phyloP scores from a whole-genome alignment of 768 basidiomycete genomes.

The Amanita polypyramis region DNA sequence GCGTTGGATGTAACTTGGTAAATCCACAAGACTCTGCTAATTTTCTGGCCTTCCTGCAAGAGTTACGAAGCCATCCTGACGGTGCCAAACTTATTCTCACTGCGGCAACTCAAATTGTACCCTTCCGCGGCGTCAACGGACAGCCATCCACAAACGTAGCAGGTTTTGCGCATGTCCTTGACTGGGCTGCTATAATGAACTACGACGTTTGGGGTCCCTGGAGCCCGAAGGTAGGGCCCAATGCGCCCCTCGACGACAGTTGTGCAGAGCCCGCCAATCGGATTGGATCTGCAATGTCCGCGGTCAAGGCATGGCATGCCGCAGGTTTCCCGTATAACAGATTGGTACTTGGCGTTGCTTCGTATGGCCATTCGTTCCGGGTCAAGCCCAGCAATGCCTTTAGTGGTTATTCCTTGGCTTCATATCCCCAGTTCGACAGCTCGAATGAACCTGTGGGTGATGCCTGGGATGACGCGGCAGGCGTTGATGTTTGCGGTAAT shows the following conservation, averaged over 20 bases:
- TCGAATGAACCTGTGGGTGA: constrained; percentile 45
- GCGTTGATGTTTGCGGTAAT: constrained; percentile 48
- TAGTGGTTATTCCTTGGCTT: constrained; percentile 24
- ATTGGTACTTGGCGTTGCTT: constrained; percentile 74
- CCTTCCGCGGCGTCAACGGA: constrained; percentile 36
- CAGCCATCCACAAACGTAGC: constrained; percentile 55
- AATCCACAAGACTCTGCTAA: constrained; percentile 59
- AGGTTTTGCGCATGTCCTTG: constrained; percentile 58
- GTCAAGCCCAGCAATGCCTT: constrained; percentile 39
- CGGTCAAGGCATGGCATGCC: constrained; percentile 58
- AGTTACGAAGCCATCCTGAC: constrained; percentile 48
- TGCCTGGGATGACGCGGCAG: constrained; percentile 45
- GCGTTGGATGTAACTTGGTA: constrained; percentile 63
- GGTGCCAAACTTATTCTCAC: constrained; percentile 49
- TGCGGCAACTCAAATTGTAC: constrained; percentile 29
- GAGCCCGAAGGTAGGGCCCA: constrained; percentile 65
- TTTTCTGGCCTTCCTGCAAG: constrained; percentile 69
- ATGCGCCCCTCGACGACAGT: constrained; percentile 77
- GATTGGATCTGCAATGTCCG: constrained; percentile 65
- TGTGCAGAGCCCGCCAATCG: constrained; percentile 54
- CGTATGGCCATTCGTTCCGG: constrained; percentile 73
- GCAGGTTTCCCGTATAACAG: constrained; percentile 64
- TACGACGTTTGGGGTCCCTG: constrained; percentile 63
- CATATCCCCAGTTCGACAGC: constrained; percentile 46
- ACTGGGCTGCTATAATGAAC: constrained; percentile 50